Evolutionary conservation across 2,329 filamentous ascomycete species (phyloP).

Genomic region (Helotiales sp.): DNA sequence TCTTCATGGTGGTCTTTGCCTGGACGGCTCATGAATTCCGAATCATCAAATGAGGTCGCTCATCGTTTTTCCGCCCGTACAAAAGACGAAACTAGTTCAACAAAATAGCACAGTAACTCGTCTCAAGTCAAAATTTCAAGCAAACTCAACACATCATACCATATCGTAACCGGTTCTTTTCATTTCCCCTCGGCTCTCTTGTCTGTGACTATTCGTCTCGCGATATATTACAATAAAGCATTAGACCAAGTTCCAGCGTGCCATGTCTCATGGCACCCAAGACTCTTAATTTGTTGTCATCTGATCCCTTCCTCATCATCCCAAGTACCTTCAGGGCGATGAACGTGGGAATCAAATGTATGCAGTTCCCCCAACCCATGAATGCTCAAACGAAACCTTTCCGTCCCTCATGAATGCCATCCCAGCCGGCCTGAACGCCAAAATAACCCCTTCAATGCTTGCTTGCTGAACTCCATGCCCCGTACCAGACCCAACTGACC

Average conservation of each 20-base stretch:
- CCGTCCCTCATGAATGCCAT: background rate
- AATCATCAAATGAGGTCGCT: too few relatives aligned
- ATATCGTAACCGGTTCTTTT: background rate
- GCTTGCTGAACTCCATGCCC: background rate
- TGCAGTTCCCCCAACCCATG: background rate
- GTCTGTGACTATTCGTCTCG: too few relatives aligned
- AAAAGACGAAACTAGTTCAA: too few relatives aligned
- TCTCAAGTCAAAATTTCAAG: too few relatives aligned
- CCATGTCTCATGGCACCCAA: background rate
- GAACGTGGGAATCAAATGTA: background rate
- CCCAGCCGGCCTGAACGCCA: background rate
- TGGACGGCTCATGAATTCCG: too few relatives aligned
- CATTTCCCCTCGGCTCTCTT: background rate
- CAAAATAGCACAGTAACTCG: too few relatives aligned
- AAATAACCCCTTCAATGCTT: conserved; percentile 15
- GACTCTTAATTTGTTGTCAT: background rate
- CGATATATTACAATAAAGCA: conserved; percentile 30
- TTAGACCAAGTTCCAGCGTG: conserved; percentile 16
- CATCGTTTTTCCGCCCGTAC: too few relatives aligned
- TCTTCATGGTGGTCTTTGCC: too few relatives aligned
- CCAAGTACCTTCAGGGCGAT: background rate
- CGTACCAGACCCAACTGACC: background rate
- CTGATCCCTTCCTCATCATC: background rate
- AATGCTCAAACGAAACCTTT: background rate
- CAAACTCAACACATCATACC: too few relatives aligned